Evolutionary conservation across 192 early-diverging fungal genomes (phyloP), one percentile per base, ranked within the genome.

Genomic region (Gryganskiella cystojenkinii): DNA sequence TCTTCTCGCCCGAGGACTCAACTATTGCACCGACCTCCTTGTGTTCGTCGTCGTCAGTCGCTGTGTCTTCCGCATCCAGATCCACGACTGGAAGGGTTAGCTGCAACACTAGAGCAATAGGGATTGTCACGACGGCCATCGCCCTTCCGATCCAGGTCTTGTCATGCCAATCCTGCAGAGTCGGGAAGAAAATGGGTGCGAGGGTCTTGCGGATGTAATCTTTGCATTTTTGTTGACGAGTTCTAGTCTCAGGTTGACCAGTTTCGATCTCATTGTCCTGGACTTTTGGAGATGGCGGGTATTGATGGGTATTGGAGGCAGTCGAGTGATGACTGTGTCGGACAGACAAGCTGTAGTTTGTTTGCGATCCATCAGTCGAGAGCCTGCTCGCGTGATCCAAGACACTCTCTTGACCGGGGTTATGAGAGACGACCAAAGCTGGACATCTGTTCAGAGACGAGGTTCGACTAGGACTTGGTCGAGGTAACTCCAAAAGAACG

Each of bases 31-130:
- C 47, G 2, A 49, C 49, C 22, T 58, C 61, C 43, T 55, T 28
- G 15, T 54, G 52, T 11, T 30, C 19, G 55, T 20, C 28, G 19
- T 22, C 22, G 34, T 35, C 20, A 0, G 58, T 35, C 31, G 17
- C 52, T 25, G 66, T 57, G 20, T 82, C 71, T 35, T 79, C 80
- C 6, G 68, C 43, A 8, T 27, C n/a, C 14, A 82, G 56, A 55
- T 88, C 80, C 22, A 92, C 87, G 27, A 90, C 89, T 13, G 92
- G 92, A 46, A 90, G 66, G 0, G 91, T 93, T n/a, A 89, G 56
- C 5, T 71, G 80, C 28, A 92, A 60, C 2, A 88, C 7, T 7
- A 88, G 64, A 15, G 85, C 69, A 10, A 86, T 82, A 13, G 91
- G 91, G 1, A 81, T 80, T 11, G 86, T 84, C 2, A 81, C 45